phyloP scores from a whole-genome alignment of 305 asterid genomes.

The Ilex paraguariensis region DNA sequence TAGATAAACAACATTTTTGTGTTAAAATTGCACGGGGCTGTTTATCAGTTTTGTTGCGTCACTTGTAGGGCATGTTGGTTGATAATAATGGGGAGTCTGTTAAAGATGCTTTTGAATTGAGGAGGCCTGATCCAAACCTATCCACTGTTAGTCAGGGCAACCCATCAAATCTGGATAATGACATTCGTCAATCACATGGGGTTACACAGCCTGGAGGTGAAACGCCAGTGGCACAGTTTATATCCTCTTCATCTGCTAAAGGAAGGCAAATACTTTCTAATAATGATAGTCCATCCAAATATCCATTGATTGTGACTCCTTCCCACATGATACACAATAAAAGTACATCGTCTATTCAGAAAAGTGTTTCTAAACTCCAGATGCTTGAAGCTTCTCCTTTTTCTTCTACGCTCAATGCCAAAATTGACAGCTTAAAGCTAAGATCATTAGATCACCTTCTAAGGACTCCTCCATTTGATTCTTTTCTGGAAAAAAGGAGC shows the following conservation, averaged over 20 bases:
- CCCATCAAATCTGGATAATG: slow-evolving; percentile 13
- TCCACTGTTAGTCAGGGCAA: slow-evolving; percentile 12
- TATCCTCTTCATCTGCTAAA: slow-evolving; percentile 43
- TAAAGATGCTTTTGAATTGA: slow-evolving; percentile 10
- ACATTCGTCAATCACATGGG: slow-evolving; percentile 20
- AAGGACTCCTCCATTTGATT: slow-evolving; percentile 43
- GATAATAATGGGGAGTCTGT: slow-evolving; percentile 13
- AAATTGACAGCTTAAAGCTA: slow-evolving; percentile 44
- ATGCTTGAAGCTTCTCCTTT: slow-evolving; percentile 60
- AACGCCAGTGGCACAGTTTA: slow-evolving; percentile 31
- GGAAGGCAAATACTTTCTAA: slow-evolving; percentile 23
- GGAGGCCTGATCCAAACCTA: slow-evolving; percentile 1
- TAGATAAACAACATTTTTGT: too few species aligned
- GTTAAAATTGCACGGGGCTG: neutral
- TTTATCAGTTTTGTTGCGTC: neutral
- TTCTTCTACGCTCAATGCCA: slow-evolving; percentile 50
- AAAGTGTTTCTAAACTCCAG: slow-evolving; percentile 75
- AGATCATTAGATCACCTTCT: slow-evolving; percentile 34
- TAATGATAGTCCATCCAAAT: slow-evolving; percentile 43
- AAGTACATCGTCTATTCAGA: slow-evolving; percentile 59
- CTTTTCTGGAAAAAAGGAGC: slow-evolving; percentile 22
- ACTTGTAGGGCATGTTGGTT: slow-evolving; percentile 13
- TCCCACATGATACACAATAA: slow-evolving; percentile 29
- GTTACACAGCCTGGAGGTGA: slow-evolving; percentile 31
- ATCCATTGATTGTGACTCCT: slow-evolving; percentile 37